Percentiles rank a stretch among this genome's conserved stretches.
phyloP scores from a whole-genome alignment of 306 rosid genomes.

The Sophora flavescens region DNA sequence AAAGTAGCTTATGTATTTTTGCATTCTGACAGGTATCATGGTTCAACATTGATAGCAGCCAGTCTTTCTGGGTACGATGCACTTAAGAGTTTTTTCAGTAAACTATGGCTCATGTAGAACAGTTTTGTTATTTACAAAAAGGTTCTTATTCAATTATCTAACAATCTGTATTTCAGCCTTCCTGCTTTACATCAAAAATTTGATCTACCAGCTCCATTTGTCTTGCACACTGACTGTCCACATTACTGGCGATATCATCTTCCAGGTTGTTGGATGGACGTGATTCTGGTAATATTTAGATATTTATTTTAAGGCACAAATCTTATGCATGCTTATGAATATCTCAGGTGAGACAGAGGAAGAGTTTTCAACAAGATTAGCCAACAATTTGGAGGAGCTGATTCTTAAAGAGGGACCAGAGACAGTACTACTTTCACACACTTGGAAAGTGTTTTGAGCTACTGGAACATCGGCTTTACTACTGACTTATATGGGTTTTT shows the following conservation, averaged over 20 bases:
- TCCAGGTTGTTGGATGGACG: slow-evolving; percentile 71
- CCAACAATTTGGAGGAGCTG: slow-evolving; percentile 82
- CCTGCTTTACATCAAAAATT: slow-evolving; percentile 91
- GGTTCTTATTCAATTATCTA: slow-evolving; percentile 27
- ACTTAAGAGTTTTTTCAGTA: neutral
- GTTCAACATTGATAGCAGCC: slow-evolving; percentile 89
- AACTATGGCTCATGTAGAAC: slow-evolving; percentile 9
- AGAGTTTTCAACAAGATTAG: slow-evolving; percentile 90
- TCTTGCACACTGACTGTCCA: slow-evolving; percentile 94
- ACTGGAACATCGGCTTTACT: slow-evolving; percentile 15
- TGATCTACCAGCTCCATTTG: slow-evolving; percentile 96
- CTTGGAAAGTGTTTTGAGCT: slow-evolving; percentile 37
- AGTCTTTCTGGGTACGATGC: slow-evolving; percentile 91
- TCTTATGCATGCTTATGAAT: slow-evolving; percentile 43
- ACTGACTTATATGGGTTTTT: slow-evolving; percentile 23
- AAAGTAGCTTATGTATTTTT: slow-evolving; percentile 37
- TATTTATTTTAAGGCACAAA: slow-evolving; percentile 21
- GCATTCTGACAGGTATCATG: slow-evolving; percentile 80
- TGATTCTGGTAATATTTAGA: slow-evolving; percentile 22
- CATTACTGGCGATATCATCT: slow-evolving; percentile 96
- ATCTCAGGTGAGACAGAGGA: slow-evolving; percentile 94
- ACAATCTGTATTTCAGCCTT: slow-evolving; percentile 64
- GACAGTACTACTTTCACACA: slow-evolving; percentile 61
- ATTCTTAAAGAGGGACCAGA: slow-evolving; percentile 95
- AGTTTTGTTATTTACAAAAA: slow-evolving; percentile 16